phyloP scores from a whole-genome alignment of 1,284 basidiomycete species.

The Earliella scabrosa region DNA sequence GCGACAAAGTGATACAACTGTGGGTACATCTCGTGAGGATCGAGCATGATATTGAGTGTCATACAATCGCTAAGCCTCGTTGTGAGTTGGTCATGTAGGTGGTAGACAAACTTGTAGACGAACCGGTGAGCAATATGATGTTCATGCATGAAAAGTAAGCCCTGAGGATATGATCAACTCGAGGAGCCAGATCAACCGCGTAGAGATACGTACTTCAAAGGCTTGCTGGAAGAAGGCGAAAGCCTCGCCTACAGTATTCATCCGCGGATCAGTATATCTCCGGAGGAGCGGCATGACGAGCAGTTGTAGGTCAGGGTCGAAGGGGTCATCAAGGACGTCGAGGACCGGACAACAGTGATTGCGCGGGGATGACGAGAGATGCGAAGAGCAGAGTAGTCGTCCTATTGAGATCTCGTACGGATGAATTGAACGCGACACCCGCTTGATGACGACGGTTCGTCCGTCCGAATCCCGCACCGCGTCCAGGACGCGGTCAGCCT shows the following conservation, averaged over 20 bases:
- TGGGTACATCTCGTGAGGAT: constrained; percentile 33
- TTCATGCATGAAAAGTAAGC: constrained; percentile 26
- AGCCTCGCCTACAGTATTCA: constrained; percentile 24
- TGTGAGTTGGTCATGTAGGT: not conserved
- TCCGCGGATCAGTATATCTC: constrained; percentile 15
- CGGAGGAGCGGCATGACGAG: constrained; percentile 30
- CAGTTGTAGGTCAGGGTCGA: constrained; percentile 1
- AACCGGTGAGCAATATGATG: constrained; percentile 25
- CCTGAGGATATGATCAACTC: constrained; percentile 4
- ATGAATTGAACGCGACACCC: not conserved
- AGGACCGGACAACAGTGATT: constrained; percentile 23
- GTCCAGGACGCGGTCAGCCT: not conserved
- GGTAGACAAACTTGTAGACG: not conserved
- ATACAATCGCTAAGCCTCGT: constrained; percentile 41
- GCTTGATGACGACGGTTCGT: not conserved
- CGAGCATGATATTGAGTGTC: constrained; percentile 41
- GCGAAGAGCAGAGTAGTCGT: not conserved
- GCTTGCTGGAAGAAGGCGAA: constrained; percentile 27
- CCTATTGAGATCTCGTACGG: constrained; percentile 13
- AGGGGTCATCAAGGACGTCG: not conserved
- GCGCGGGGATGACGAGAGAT: not conserved
- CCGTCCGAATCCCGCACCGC: not conserved
- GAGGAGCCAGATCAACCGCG: not conserved
- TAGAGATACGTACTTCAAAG: constrained; percentile 21
- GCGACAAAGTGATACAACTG: constrained; percentile 32